Percentiles rank a stretch among this genome's conserved stretches.
Evolutionary conservation across 805 yeast genomes (phyloP).

Genomic region (Geotrichum ghanense): DNA sequence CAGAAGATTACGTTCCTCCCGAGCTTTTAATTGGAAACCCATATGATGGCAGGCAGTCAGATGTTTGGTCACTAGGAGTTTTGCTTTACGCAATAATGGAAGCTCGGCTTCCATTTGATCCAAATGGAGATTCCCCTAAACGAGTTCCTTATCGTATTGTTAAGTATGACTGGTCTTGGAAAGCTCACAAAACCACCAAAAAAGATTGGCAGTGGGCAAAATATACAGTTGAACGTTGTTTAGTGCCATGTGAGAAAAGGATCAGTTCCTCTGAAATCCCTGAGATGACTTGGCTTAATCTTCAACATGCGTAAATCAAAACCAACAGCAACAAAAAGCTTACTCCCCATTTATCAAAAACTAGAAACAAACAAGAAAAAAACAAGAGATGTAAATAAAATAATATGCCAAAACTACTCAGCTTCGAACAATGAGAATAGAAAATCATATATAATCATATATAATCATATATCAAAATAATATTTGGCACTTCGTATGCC

Average conservation of each 20-base stretch:
- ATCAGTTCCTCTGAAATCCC: not conserved
- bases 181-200: conserved; percentile 28
- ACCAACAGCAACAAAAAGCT: no score
- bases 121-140: conserved; percentile 31
- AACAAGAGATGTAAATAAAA: no score
- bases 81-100: conserved; percentile 74
- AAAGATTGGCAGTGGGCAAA: conserved; percentile 12
- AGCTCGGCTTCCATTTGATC: conserved; percentile 83
- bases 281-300: not conserved
- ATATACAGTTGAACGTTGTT: not conserved
- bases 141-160: conserved; percentile 83
- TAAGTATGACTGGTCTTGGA: conserved; percentile 87
- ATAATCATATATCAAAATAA: no score
- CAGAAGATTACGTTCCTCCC: conserved; percentile 93
- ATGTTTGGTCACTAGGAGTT: conserved; percentile 92
- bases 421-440: no score
- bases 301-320: no score
- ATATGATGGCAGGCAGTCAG: conserved; percentile 84
- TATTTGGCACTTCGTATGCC: no score
- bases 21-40: conserved; percentile 82
- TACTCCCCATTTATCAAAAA: no score
- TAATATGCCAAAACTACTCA: no score
- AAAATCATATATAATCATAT: no score
- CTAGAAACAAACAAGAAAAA: no score
- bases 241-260: not conserved